phyloP scores from a whole-genome alignment of 371 early-diverging fungal species.

The Actinomortierella wolfii region DNA sequence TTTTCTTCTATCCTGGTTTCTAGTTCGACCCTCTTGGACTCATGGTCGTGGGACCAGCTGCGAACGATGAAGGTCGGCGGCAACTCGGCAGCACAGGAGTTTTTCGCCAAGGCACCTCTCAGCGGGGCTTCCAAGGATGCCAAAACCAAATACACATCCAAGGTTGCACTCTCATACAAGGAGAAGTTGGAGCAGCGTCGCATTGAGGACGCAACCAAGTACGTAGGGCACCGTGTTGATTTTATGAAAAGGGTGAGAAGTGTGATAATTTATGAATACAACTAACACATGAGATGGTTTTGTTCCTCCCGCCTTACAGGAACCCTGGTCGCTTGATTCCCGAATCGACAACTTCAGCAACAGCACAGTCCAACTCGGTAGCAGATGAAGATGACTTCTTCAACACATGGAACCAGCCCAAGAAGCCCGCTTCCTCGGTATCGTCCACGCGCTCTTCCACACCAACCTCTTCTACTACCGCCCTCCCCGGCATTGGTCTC shows the following conservation, averaged over 20 bases:
- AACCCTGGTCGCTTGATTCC: conserved; percentile 40
- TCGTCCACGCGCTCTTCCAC: conserved; percentile 45
- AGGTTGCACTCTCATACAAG: conserved; percentile 83
- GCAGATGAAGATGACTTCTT: conserved; percentile 45
- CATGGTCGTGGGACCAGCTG: conserved; percentile 95
- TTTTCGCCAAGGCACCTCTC: conserved; percentile 63
- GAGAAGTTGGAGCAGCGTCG: conserved; percentile 76
- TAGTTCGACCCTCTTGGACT: conserved; percentile 87
- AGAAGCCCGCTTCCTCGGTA: conserved; percentile 17
- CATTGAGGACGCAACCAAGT: conserved; percentile 74
- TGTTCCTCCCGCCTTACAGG: conserved; percentile 2
- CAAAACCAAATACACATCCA: conserved; percentile 82
- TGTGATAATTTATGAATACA: neutral
- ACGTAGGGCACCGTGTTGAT: conserved; percentile 10
- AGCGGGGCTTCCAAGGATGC: conserved; percentile 67
- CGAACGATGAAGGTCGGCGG: conserved; percentile 93
- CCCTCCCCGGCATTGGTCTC: conserved; percentile 29
- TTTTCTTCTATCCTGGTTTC: neutral
- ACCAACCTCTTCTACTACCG: conserved; percentile 38
- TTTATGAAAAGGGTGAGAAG: neutral
- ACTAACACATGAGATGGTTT: neutral
- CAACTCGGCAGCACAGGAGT: conserved; percentile 79
- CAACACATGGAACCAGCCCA: conserved; percentile 48
- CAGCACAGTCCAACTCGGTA: conserved; percentile 10
- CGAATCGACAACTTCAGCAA: conserved; percentile 20